Percentiles rank a stretch among this genome's conserved stretches.
Evolutionary conservation across 345 rosid genomes (phyloP).

Genomic region (Linum tenue): DNA sequence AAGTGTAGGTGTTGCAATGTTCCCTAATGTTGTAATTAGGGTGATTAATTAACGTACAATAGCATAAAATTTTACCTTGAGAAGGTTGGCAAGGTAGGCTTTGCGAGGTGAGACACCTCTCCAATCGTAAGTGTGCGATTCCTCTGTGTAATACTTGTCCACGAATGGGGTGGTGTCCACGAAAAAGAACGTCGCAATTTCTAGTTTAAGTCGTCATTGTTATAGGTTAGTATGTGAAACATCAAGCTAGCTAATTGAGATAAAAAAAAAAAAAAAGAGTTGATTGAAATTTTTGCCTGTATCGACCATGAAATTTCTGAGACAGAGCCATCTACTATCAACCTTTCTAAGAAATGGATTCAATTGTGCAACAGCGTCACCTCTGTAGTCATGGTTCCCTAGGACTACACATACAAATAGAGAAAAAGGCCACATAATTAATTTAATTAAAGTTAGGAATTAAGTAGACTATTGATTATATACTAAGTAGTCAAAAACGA

Average conservation of each 20-base stretch:
- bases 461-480: not conserved
- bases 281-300: conserved; percentile 12
- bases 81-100: conserved; percentile 28
- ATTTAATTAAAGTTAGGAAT: conserved; percentile 21
- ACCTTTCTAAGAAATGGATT: conserved; percentile 11
- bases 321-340: conserved; percentile 28
- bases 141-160: conserved; percentile 39
- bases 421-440: not conserved
- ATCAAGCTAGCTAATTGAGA: too few species aligned
- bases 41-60: not conserved
- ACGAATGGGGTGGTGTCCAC: conserved; percentile 77
- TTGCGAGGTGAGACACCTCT: conserved; percentile 45
- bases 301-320: conserved; percentile 18
- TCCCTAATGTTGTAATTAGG: not conserved
- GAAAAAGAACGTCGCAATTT: conserved; percentile 54
- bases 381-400: conserved; percentile 38
- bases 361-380: conserved; percentile 24
- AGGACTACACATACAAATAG: conserved; percentile 20
- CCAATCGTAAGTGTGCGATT: conserved; percentile 56
- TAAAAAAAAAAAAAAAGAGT: too few species aligned
- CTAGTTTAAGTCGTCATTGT: conserved; percentile 9
- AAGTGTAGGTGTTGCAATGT: not conserved
- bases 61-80: conserved; percentile 20
- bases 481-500: too few species aligned
- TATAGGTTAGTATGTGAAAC: not conserved